Evolutionary conservation across 2,329 filamentous ascomycete species (phyloP).

Genomic region (Arthrobotrys sinensis): DNA sequence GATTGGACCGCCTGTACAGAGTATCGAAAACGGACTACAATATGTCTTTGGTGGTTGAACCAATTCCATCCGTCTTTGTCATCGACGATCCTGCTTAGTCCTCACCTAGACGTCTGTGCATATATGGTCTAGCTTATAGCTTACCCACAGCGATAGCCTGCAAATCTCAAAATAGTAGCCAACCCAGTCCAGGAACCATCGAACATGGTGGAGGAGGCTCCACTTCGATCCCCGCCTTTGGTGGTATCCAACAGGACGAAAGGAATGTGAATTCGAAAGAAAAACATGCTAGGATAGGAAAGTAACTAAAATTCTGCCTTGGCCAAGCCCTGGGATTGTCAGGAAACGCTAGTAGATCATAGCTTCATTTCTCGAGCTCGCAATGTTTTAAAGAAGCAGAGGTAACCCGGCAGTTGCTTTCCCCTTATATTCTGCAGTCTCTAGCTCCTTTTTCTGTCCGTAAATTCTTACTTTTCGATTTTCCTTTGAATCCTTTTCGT

Average conservation of each 20-base stretch:
- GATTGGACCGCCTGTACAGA: too few species aligned
- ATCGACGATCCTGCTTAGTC: slow-evolving; percentile 16
- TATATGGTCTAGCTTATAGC: neutral
- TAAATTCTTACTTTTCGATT: neutral
- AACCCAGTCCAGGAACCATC: slow-evolving; percentile 19
- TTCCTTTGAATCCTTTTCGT: slow-evolving; percentile 27
- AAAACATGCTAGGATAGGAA: slow-evolving; percentile 9
- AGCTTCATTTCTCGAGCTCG: slow-evolving; percentile 38
- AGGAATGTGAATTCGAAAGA: neutral
- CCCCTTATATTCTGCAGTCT: slow-evolving; percentile 10
- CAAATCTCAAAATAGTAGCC: slow-evolving; percentile 31
- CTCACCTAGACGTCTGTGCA: neutral
- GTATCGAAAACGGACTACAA: too few species aligned
- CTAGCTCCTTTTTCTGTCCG: neutral
- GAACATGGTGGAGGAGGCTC: neutral
- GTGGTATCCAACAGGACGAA: neutral
- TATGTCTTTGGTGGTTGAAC: too few species aligned
- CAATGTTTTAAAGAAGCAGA: slow-evolving; percentile 31
- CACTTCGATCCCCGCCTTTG: neutral
- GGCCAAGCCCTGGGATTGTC: slow-evolving; percentile 20
- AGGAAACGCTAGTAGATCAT: slow-evolving; percentile 31
- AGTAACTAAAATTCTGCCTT: slow-evolving; percentile 24
- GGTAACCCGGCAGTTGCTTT: slow-evolving; percentile 16
- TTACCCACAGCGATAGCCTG: slow-evolving; percentile 4
- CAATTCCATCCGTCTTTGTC: slow-evolving; percentile 2